Evolutionary conservation across 129 eudicot species (phyloP), one percentile per base, ranked within the genome.

Genomic region (Calendula officinalis): DNA sequence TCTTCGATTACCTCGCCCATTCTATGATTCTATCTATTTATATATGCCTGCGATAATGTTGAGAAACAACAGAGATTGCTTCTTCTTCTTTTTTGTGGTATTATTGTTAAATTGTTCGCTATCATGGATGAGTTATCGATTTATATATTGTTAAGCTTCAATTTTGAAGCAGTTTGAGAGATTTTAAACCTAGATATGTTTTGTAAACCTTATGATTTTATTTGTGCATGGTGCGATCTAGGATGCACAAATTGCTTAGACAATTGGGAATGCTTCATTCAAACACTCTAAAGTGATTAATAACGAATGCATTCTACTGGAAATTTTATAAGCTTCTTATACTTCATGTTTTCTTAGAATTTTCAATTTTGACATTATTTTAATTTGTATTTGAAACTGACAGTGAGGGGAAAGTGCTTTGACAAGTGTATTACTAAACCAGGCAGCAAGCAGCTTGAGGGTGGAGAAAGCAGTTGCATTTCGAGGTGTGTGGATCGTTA

Each of bases 361-460:
- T 56, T 17, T 35, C 6, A 55, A 55, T 56, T 56, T 17, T 35
- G 39, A 56, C 63, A 57, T 37, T 7, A 7, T 39, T 9, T 33
- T 57, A 53, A 32, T 14, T 67, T 42, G 37, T 68, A 53, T 62
- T 3, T 14, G 22, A 48, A 36, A 53, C 83, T 88, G 98, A 88
- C 96, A 3, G 95, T 92, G 36, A 82, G 96, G 69, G 96, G 91
- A 6, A 92, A 92, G 78, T 92, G 95, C 83, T 88, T 92, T 46
- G 98, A 92, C 10, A 88, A 92, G 84, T 92, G 98, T 71, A 85
- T 92, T 47, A 85, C 91, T 5, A 92, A 91, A 73, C 98, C 96
- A 11, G 95, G 98, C 17, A 84, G 81, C 69, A 88, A 84, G 81
- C 69, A 88, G 95, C 60, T 60, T 92, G 48, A 85, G 98, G 89